A percentile compares a stretch with the other conserved stretches of the same genome.
These are phyloP conservation scores for Chenopodium suecicum DNA, from an alignment of 148 eudicot species.

Conservation along the genomic window DNA sequence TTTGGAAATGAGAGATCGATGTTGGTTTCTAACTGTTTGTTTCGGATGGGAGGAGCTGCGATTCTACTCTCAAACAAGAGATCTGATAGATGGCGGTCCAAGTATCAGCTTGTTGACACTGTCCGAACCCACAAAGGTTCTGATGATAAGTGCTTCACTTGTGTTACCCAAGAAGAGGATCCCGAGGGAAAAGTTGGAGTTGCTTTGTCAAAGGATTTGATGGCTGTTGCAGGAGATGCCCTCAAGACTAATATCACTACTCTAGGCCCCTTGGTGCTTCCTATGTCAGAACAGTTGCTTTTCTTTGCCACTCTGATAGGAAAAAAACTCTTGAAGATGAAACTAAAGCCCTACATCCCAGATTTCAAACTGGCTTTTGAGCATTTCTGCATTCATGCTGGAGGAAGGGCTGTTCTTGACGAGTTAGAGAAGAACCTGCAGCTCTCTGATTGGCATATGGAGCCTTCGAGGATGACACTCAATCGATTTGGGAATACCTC, in stretches of 20 bases:
- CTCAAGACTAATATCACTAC: conserved; percentile 51
- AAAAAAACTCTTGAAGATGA: conserved; percentile 43
- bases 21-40: conserved; percentile 51
- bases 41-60: conserved; percentile 52
- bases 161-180: conserved; percentile 48
- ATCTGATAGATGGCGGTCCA: conserved; percentile 38
- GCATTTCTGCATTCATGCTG: conserved; percentile 53
- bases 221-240: conserved; percentile 54
- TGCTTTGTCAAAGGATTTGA: conserved; percentile 44
- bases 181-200: conserved; percentile 38
- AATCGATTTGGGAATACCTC: conserved; percentile 49
- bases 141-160: conserved; percentile 42
- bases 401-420: conserved; percentile 50
- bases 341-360: conserved; percentile 45
- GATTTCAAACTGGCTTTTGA: conserved; percentile 50
- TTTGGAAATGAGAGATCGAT: conserved; percentile 50
- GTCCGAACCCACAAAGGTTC: conserved; percentile 51
- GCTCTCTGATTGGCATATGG: conserved; percentile 54
- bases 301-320: conserved; percentile 39
- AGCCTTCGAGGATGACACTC: conserved; percentile 53
- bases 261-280: conserved; percentile 46
- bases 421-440: conserved; percentile 47
- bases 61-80: conserved; percentile 43
- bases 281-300: conserved; percentile 44
- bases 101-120: conserved; percentile 44